phyloP scores from a whole-genome alignment of 768 basidiomycete species.

The Strobilomyces dryophilus region DNA sequence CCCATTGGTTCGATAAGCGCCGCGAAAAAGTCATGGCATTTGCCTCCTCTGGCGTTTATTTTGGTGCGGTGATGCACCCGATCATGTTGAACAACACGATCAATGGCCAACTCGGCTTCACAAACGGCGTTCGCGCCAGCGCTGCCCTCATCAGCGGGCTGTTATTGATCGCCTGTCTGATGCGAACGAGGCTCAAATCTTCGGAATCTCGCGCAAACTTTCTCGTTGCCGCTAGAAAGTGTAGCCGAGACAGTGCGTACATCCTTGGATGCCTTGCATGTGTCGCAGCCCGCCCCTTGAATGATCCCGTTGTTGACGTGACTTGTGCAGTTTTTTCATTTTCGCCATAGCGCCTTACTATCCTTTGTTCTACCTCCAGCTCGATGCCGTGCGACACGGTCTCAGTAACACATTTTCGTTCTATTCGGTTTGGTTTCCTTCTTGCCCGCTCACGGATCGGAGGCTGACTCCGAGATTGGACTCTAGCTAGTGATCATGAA shows the following conservation, averaged over 20 bases:
- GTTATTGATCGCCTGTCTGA: too few species aligned
- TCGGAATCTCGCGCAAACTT: constrained; percentile 25
- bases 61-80: too few species aligned
- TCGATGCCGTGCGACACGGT: constrained; percentile 47
- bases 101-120: too few species aligned
- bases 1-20: too few species aligned
- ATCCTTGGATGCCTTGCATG: constrained; percentile 27
- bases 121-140: too few species aligned
- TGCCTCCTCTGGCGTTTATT: too few species aligned
- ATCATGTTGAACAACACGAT: too few species aligned
- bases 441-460: background rate
- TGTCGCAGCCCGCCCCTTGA: background rate
- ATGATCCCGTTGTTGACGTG: background rate
- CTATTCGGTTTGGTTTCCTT: constrained; percentile 42
- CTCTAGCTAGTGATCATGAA: constrained; percentile 54
- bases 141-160: too few species aligned
- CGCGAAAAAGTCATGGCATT: too few species aligned
- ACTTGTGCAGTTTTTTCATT: constrained; percentile 20
- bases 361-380: constrained; percentile 58
- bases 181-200: constrained; percentile 37
- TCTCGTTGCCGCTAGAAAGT: constrained; percentile 19
- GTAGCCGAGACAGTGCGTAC: constrained; percentile 22
- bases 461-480: background rate
- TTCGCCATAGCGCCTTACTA: constrained; percentile 45
- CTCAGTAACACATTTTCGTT: constrained; percentile 47